Percentiles rank a stretch among this genome's conserved stretches.
Evolutionary conservation across 2,329 filamentous ascomycete species (phyloP).

Genomic region (Penicillium sclerotigenum): DNA sequence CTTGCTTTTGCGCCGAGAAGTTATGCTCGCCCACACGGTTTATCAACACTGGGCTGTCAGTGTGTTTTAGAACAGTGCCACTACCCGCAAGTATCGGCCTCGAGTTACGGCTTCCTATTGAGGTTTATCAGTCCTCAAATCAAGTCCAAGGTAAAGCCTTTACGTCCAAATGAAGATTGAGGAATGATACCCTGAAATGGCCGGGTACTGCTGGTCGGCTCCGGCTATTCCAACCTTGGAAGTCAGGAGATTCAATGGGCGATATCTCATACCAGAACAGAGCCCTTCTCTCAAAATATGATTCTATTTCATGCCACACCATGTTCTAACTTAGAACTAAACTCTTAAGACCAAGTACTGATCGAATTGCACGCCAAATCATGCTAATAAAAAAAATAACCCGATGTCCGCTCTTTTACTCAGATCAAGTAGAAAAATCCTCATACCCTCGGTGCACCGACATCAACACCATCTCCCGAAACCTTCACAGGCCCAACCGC

Average conservation of each 20-base stretch:
- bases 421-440: not conserved
- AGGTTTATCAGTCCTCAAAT: not conserved
- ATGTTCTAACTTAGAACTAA: not conserved
- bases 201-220: not conserved
- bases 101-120: not conserved
- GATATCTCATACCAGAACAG: not conserved
- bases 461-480: slow-evolving; percentile 14
- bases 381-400: too few relatives aligned
- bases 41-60: not conserved
- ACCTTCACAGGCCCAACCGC: slow-evolving; percentile 11
- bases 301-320: not conserved
- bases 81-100: not conserved
- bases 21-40: not conserved
- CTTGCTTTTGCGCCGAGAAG: not conserved
- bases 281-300: not conserved
- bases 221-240: not conserved
- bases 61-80: not conserved
- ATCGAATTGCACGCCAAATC: not conserved
- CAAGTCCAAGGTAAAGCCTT: not conserved
- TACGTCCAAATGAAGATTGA: not conserved
- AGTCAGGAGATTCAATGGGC: not conserved
- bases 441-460: slow-evolving; percentile 19
- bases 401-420: not conserved
- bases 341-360: not conserved
- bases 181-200: not conserved